These are phyloP conservation scores for Chaetomiaceae sp. DNA, from an alignment of 2,329 filamentous ascomycete species.

Conservation along the genomic window DNA sequence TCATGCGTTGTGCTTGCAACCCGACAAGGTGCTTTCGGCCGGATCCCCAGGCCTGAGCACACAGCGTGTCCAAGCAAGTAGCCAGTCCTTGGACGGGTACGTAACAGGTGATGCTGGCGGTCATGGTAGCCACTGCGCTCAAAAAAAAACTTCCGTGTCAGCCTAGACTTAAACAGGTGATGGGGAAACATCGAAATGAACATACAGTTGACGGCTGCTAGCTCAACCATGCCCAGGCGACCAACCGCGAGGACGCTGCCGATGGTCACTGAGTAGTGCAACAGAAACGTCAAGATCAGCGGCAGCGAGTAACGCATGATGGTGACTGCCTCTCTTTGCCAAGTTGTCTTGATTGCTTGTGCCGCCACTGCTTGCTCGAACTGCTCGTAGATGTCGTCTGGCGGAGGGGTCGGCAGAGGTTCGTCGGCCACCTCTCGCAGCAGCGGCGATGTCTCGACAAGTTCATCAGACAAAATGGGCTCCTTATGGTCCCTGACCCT, in stretches of 20 bases:
- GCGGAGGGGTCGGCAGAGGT: background rate
- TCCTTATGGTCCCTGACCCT: conserved; percentile 8
- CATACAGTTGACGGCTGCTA: conserved; percentile 48
- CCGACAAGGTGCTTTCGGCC: conserved; percentile 85
- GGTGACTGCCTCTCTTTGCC: conserved; percentile 63
- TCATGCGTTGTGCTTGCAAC: conserved; percentile 73
- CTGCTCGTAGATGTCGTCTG: conserved; percentile 5
- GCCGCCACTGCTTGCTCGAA: conserved; percentile 3
- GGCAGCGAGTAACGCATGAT: conserved; percentile 51
- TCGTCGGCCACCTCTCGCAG: conserved; percentile 1
- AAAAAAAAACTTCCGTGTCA: too few species aligned
- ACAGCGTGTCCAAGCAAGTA: conserved; percentile 86
- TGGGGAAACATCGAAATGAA: too few species aligned
- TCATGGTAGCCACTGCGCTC: conserved; percentile 59
- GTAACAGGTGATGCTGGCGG: conserved; percentile 70
- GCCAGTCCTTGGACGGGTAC: conserved; percentile 75
- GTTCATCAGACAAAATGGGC: background rate
- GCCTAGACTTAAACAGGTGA: too few species aligned
- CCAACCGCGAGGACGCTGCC: conserved; percentile 57
- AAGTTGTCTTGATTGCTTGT: conserved; percentile 27
- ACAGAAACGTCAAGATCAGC: conserved; percentile 51
- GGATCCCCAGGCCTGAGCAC: conserved; percentile 87
- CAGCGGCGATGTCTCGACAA: conserved; percentile 4
- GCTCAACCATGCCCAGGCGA: conserved; percentile 50
- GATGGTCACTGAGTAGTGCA: conserved; percentile 58